Base-by-base conservation (phyloP, 129 eudicot species). In the Lactuca sativa region DNA sequence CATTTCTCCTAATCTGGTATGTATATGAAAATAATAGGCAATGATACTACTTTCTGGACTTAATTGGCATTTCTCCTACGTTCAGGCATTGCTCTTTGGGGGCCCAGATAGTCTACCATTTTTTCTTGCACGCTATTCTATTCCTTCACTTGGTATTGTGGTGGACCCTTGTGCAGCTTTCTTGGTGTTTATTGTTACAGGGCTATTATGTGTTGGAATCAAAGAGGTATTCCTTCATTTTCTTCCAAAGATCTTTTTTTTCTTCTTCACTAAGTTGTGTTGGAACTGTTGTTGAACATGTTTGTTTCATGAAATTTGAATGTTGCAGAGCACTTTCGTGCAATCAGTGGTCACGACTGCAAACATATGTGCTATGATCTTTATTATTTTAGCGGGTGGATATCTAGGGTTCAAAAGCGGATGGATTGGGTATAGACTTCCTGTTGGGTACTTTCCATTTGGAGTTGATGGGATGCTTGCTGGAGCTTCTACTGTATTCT, bases 381-480 rank as follows among this genome's bases (percentile, higher is more conserved):
- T 95, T 73, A 86, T 95, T 74, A 95, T 90, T 47, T 7, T 85
- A 82, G 97, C 90, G 25, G 99, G 99, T 56, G 97, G 92, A 66
- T 93, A 87, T 82, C 80, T 93, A 37, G 95, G 92, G 40, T 93
- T 81, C 81, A 85, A 85, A 80, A 87, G 79, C 72, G 99, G 95
- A 64, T 93, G 99, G 99, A 80, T 80, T 61, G 99, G 99, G 73
- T 93, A 93, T 67, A 76, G 87, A 71, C 90, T 89, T 76, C 76
- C 97, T 30, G 60, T 62, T 66, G 99, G 99, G 95, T 93, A 89
- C 75, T 87, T 93, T 38, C 95, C 99, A 5, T 93, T 68, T 71
- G 99, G 99, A 67, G 85, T 76, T 60, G 90, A 93, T 71, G 99
- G 99, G 51, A 82, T 93, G 95, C 92, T 93, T 87, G 92, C 97